These are phyloP conservation scores for Psilocybe tampanensis DNA, from an alignment of 768 basidiomycete species.

Conservation along the genomic window DNA sequence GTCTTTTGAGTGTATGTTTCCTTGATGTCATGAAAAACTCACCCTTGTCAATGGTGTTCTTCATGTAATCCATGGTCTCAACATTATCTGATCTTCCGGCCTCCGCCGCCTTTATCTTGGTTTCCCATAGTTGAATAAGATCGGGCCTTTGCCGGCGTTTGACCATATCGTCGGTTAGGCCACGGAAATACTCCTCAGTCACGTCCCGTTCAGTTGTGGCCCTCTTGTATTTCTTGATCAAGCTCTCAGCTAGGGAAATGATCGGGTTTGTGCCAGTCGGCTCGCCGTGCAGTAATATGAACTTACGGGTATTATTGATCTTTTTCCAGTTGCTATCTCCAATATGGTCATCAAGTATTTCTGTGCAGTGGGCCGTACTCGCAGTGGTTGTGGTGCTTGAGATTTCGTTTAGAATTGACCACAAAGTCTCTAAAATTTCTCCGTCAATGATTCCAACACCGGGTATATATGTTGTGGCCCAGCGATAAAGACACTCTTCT, in stretches of 20 bases:
- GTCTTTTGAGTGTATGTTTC: background rate
- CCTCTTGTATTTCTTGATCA: too few relatives aligned
- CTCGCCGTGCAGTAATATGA: background rate
- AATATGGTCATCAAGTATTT: conserved; percentile 33
- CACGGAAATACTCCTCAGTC: too few relatives aligned
- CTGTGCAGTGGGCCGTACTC: conserved; percentile 21
- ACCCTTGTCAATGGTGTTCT: too few relatives aligned
- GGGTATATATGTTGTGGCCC: conserved; percentile 24
- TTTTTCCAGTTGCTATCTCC: conserved; percentile 36
- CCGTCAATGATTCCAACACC: conserved; percentile 32
- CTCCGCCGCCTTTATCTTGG: too few relatives aligned
- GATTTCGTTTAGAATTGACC: conserved; percentile 29
- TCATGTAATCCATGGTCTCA: background rate
- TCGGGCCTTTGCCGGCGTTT: too few relatives aligned
- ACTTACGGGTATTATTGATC: conserved; percentile 20
- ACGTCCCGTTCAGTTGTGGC: too few relatives aligned
- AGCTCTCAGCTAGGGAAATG: too few relatives aligned
- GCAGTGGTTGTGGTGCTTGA: conserved; percentile 24
- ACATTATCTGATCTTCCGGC: background rate
- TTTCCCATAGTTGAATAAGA: too few relatives aligned
- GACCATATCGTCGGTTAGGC: too few relatives aligned
- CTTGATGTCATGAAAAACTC: too few relatives aligned
- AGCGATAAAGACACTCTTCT: conserved; percentile 24
- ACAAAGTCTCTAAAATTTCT: conserved; percentile 36
- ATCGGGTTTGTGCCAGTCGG: background rate